Conservation (phyloP, 2,329 filamentous ascomycete genomes). For the Pseudogymnoascus sp. region DNA sequence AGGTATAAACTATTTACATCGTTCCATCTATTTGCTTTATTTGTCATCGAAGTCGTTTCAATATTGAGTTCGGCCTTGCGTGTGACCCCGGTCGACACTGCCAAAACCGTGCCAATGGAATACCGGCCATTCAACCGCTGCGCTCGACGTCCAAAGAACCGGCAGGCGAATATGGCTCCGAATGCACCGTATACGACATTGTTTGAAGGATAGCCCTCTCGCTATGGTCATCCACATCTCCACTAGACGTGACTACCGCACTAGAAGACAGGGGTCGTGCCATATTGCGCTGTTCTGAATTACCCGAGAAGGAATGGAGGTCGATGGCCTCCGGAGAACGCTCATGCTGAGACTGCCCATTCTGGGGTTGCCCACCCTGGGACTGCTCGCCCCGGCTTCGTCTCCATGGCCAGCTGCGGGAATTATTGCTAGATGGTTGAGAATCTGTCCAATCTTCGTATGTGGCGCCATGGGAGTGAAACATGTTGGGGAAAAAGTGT, state of each 20-base stretch:
- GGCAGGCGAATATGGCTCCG: neutral
- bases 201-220: constrained; percentile 11
- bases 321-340: neutral
- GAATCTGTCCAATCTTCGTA: neutral
- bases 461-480: constrained; percentile 14
- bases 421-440: neutral
- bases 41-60: too few relatives aligned
- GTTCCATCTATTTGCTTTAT: too few relatives aligned
- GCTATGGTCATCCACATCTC: constrained; percentile 10
- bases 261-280: neutral
- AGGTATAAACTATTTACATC: too few relatives aligned
- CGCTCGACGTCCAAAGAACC: neutral
- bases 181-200: constrained; percentile 6
- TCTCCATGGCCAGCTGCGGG: neutral
- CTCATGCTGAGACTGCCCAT: neutral
- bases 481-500: constrained; percentile 30
- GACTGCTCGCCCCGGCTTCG: neutral
- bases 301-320: neutral
- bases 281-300: neutral
- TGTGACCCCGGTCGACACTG: neutral
- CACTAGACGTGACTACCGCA: neutral
- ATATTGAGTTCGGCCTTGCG: too few relatives aligned
- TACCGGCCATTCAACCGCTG: neutral
- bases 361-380: neutral
- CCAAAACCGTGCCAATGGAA: neutral